Evolutionary conservation across 2,329 filamentous ascomycete species (phyloP), one percentile per base, ranked within the genome.

Genomic region (Parastagonospora nodorum): DNA sequence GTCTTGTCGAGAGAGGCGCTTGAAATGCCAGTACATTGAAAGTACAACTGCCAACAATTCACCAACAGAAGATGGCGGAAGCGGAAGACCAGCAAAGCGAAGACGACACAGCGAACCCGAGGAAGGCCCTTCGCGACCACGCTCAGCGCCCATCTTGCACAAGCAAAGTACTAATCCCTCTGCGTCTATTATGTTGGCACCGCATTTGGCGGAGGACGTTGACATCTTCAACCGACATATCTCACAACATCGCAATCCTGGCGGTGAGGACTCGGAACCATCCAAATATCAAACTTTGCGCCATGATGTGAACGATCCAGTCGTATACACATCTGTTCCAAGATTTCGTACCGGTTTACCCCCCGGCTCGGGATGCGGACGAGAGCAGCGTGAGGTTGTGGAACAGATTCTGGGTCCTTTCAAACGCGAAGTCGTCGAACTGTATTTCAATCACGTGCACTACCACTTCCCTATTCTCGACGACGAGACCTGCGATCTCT

Each of bases 201-300:
- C 75, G 2, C 68, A 75, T 49, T 65, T 76, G 35, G 74, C 74
- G 0, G 75, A 77, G 48, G 75, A 76, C 43, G 62, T 77, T 7
- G 68, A 76, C 15, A 69, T 75, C 4, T 61, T 77, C 12, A 71
- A 75, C 35, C 67, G 71, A 29, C 74, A 76, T 33, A 68, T 77
- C 15, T 67, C 65, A 2, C 63, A 74, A 40, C 65, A 71, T 27
- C 58, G 61, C 11, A 66, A 60, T 33, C 37, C 58, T 8, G 60
- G 55, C 8, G 57, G 52, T 8, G 64, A 69, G 14, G 48, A 53
- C 9, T 48, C 66, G 10, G 76, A 75, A 28, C 51, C 57, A 5
- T 66, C 63, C 7, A 77, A 75, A 12, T 83, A 82, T 51, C 79
- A 80, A 40, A 78, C 80, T 7, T 76, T 82, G 29, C 79, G 78